Evolutionary conservation across 306 rosid genomes (phyloP), one percentile per base, ranked within the genome.

Genomic region (Corylus heterophylla): DNA sequence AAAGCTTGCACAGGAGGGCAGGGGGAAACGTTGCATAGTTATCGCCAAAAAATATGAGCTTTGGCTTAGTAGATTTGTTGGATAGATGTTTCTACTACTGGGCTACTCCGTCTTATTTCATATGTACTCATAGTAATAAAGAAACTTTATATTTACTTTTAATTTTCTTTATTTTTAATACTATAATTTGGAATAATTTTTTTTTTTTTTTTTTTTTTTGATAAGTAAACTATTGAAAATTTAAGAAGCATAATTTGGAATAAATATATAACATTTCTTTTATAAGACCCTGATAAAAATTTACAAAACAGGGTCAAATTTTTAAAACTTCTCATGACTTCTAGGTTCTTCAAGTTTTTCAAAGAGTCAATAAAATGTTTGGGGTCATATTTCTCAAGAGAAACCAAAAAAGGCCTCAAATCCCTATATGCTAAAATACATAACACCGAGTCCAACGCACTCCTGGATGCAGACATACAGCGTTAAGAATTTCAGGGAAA

Each of bases 401-500:
- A 16, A 17, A 54, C 22, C 27, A n/a, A 12, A 5, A 55, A 8
- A 20, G 25, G 25, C 20, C 8, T 20, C 25, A 55, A 55, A 7
- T n/a, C 27, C 27, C 3, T 42, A 42, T 42, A 52, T 18, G 8
- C 16, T 18, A 14, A 54, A 54, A 54, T 17, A 54, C n/a, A 64
- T 12, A 42, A 42, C 45, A 42, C 45, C 8, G 7, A 42, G 45
- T 42, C 45, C 45, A 42, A 42, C 45, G 1, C 8, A 42, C 45
- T 7, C 51, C 66, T 3, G 69, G 47, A 31, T 54, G 14, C 59
- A 75, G 48, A 59, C 4, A 69, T 42, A 45, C 27, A 50, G 35
- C 49, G 78, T 59, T 70, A 71, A 27, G 42, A 75, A 73, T 69
- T 31, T 20, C 63, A 39, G 74, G 54, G 10, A 59, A 0, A 56